Percentiles rank a stretch among this genome's conserved stretches.
These are phyloP conservation scores for Serendipita sp. DNA, from an alignment of 768 basidiomycete species.

Conservation along the genomic window DNA sequence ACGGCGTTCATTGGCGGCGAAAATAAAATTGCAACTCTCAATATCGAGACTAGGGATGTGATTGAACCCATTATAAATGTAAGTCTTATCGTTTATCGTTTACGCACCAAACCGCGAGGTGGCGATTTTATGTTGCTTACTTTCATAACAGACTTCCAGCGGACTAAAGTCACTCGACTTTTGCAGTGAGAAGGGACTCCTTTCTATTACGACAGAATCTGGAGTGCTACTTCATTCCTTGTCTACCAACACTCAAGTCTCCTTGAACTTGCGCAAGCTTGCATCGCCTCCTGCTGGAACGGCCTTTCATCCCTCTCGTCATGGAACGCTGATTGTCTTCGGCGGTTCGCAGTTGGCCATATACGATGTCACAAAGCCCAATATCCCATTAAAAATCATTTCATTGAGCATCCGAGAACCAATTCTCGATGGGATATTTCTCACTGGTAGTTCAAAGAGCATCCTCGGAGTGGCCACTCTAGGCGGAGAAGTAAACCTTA, in stretches of 20 bases:
- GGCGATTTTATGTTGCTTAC: background rate
- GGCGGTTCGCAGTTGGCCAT: constrained; percentile 35
- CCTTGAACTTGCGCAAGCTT: background rate
- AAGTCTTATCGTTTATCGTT: background rate
- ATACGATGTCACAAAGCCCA: constrained; percentile 45
- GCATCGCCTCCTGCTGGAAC: constrained; percentile 24
- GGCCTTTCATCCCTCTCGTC: constrained; percentile 44
- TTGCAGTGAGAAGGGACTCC: background rate
- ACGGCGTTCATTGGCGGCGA: background rate
- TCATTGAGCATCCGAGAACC: constrained; percentile 28
- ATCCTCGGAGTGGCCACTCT: background rate
- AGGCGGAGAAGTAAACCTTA: constrained; percentile 35
- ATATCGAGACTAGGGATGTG: background rate
- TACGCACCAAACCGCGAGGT: background rate
- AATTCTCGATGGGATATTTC: constrained; percentile 42
- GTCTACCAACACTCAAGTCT: background rate
- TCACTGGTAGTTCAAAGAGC: constrained; percentile 14
- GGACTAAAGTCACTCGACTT: background rate
- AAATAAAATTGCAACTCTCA: background rate
- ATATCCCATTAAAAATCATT: constrained; percentile 37
- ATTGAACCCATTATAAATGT: background rate
- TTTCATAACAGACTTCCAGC: background rate
- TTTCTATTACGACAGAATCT: background rate
- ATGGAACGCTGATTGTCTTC: constrained; percentile 39
- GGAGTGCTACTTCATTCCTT: background rate